phyloP scores from a whole-genome alignment of 768 basidiomycete species.

The Pleurotus djamor region DNA sequence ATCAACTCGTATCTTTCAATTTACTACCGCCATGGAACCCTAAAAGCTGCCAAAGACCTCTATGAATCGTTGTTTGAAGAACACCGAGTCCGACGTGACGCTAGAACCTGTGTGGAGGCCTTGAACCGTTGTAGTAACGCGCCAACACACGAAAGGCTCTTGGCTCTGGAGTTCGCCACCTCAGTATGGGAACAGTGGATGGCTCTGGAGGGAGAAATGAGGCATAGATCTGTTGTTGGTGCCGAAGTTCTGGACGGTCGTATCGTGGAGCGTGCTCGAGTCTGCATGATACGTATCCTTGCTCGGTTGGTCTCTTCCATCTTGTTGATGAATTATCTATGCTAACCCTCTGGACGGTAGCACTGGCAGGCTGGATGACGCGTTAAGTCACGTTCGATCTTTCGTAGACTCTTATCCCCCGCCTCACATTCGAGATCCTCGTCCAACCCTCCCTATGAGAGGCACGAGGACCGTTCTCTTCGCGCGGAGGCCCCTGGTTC shows the following conservation, averaged over 20 bases:
- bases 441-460: conserved; percentile 44
- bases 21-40: conserved; percentile 50
- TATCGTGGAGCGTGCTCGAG: conserved; percentile 66
- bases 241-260: conserved; percentile 35
- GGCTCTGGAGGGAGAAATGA: conserved; percentile 36
- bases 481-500: conserved; percentile 65
- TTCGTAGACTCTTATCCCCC: conserved; percentile 74
- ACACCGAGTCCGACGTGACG: conserved; percentile 40
- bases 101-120: conserved; percentile 59
- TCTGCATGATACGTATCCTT: conserved; percentile 64
- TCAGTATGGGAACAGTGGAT: conserved; percentile 71
- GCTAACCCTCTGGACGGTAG: conserved; percentile 24
- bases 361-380: conserved; percentile 46
- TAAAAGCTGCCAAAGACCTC: conserved; percentile 44
- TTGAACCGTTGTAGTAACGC: conserved; percentile 61
- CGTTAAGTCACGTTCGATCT: conserved; percentile 51
- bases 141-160: conserved; percentile 40
- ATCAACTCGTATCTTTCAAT: conserved; percentile 83
- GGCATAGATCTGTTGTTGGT: conserved; percentile 11
- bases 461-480: conserved; percentile 58
- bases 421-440: conserved; percentile 34
- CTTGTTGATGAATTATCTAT: not conserved
- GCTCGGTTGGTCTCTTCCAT: conserved; percentile 46
- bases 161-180: conserved; percentile 51
- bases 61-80: conserved; percentile 52